Evolutionary conservation across 768 basidiomycete species (phyloP).

Genomic region (Ramaria rubella): DNA sequence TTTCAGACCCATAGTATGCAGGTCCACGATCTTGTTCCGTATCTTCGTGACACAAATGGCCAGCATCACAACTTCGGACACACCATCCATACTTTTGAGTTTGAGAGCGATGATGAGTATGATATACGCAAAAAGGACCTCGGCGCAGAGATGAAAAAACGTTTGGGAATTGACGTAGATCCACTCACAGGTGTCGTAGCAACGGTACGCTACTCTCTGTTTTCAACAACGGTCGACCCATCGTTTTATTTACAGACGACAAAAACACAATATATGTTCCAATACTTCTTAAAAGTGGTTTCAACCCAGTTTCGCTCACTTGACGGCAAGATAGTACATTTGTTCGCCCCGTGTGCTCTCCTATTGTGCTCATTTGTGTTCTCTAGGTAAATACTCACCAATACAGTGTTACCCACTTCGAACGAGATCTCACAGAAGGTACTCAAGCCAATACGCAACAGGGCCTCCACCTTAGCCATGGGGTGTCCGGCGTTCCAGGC

Average conservation of each 20-base stretch:
- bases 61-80: conserved; percentile 94
- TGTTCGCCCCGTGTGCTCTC: background rate
- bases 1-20: conserved; percentile 82
- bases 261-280: conserved; percentile 90
- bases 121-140: conserved; percentile 57
- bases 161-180: conserved; percentile 65
- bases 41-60: conserved; percentile 72
- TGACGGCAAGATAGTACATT: conserved; percentile 57
- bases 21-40: conserved; percentile 88
- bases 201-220: conserved; percentile 35
- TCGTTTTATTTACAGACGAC: conserved; percentile 42
- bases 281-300: conserved; percentile 98
- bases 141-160: conserved; percentile 57
- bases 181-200: conserved; percentile 68
- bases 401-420: conserved; percentile 94
- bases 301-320: conserved; percentile 90
- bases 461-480: conserved; percentile 71
- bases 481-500: conserved; percentile 66
- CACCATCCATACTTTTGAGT: conserved; percentile 71
- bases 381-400: conserved; percentile 79
- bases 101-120: conserved; percentile 78
- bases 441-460: conserved; percentile 43
- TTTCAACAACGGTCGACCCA: conserved; percentile 7
- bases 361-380: conserved; percentile 5
- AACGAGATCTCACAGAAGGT: conserved; percentile 77